Percentiles rank a stretch among this genome's conserved stretches.
phyloP scores from a whole-genome alignment of 163 green algal genomes.

The Coccomyxa subellipsoidea region DNA sequence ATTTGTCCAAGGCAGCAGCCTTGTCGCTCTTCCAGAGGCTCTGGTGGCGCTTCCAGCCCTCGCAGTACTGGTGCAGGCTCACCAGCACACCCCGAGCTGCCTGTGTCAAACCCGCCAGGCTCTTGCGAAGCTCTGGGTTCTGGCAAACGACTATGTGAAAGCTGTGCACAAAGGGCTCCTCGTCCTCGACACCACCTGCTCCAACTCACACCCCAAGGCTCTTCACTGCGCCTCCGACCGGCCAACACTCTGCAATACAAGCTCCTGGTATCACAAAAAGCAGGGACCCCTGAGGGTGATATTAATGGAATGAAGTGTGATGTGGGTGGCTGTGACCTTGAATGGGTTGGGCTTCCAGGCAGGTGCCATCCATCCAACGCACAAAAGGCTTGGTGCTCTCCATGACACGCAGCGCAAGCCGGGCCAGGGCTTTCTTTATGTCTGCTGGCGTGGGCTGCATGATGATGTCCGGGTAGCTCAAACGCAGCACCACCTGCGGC shows the following conservation, averaged over 20 bases:
- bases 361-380: conserved; percentile 91
- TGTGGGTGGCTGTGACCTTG: too few species aligned
- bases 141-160: conserved; percentile 53
- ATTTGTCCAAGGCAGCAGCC: conserved; percentile 74
- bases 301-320: too few species aligned
- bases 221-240: background rate
- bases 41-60: conserved; percentile 39
- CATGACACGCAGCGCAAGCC: conserved; percentile 64
- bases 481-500: conserved; percentile 40
- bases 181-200: conserved; percentile 57
- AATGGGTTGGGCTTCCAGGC: conserved; percentile 76
- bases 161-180: conserved; percentile 81
- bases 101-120: conserved; percentile 74
- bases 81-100: conserved; percentile 53
- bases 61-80: conserved; percentile 13
- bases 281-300: too few species aligned
- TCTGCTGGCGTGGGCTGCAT: conserved; percentile 78
- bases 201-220: background rate
- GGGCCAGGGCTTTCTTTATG: conserved; percentile 61
- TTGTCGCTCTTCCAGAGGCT: conserved; percentile 85
- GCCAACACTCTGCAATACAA: too few species aligned
- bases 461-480: conserved; percentile 76
- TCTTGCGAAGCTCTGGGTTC: conserved; percentile 73
- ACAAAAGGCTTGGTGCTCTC: conserved; percentile 81
- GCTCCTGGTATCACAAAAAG: too few species aligned